Base-by-base conservation (phyloP, 2,329 filamentous ascomycete genomes). In the Talaromyces sp. region DNA sequence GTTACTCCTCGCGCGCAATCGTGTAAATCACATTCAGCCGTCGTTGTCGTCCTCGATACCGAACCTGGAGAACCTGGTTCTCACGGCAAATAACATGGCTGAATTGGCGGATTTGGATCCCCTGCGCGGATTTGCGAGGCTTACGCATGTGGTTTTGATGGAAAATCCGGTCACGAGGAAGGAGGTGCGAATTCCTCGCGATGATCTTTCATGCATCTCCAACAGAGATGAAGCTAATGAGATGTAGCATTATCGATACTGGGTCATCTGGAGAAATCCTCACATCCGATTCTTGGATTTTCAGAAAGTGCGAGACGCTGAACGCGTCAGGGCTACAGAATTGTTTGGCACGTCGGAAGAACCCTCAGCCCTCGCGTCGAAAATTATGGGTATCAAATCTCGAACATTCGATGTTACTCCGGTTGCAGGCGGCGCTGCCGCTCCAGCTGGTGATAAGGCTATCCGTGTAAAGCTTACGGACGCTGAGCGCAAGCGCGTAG, bases 161-260 rank as follows among this genome's bases (percentile, higher is more conserved):
- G 93, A 96, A 65, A 98, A 98, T 75, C 93, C 95, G 0, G 90
- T 98, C 7, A 87, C 90, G 25, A 90, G 89, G 81, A 96, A 93
- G 79, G 93, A 98, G 86, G 93, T 96, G 75, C 69, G 88, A 78
- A 55, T 21, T 2, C 23, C 18, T 35, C n/a, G 31, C 28, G 6
- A 11, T 1, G 42, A 1, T 57, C 14, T 5, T 5, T 37, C 25
- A 21, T 4, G 21, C 14, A n/a, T 18, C n/a, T 35, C 16, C 5
- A 16, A 16, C 3, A 25, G 18, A 11, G 31, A 40, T 2, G 14
- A 16, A 5, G 33, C 14, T 54, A 31, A 54, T 35, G 35, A 42
- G 25, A n/a, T 12, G 7, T 60, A 97, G 92, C 82, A 97, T 78
- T 99, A 98, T 80, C 89, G 95, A 60, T 89, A 89, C 75, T 99